Evolutionary conservation across 2,329 filamentous ascomycete species (phyloP), one percentile per base, ranked within the genome.

Genomic region (Dactylellina haptotyla): DNA sequence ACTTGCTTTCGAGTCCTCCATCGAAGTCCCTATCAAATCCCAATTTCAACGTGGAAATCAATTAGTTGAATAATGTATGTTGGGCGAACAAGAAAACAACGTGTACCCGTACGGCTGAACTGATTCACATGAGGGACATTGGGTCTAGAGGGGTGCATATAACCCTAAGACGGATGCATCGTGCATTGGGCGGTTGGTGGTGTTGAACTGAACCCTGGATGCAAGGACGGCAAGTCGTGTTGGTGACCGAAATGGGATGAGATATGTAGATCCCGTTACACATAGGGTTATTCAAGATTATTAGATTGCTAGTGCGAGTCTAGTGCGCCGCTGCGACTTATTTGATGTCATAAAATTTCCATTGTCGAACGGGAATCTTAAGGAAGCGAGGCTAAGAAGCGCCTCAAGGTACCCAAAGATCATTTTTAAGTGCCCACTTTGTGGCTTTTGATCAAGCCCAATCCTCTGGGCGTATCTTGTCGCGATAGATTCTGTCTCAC

Each of bases 211-310:
- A 34, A 14, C 30, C 30, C 14, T 34, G 30, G 30, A 34, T 6
- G 14, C 30, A 34, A 6, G 6, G 2, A 50, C 46, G 12, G 23
- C 20, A 4, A 25, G 20, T 16, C 4, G 1, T 30, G 8, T 30
- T 26, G 8, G 46, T 26, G 48, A 26, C 59, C 59, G 59, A 53
- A 54, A 37, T 23, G 1, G 59, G 59, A 4, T 12, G 41, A 41
- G 59, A 64, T 64, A 34, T 54, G 59, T 48, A 64, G 48, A 39
- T 45, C 43, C 59, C 59, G 59, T 64, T 64, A 20, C 26, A 25
- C 48, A n/a, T 6, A 46, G 59, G 59, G 16, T 3, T 16, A 10
- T 43, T 43, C n/a, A 43, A 43, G n/a, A 4, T 9, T 43, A 43
- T 4, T 9, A n/a, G 4, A 9, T n/a, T 34, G 32, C 6, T 34